Evolutionary conservation across 2,329 filamentous ascomycete genomes (phyloP), one percentile per base, ranked within the genome.

Genomic region (Emmonsiellopsis sp.): DNA sequence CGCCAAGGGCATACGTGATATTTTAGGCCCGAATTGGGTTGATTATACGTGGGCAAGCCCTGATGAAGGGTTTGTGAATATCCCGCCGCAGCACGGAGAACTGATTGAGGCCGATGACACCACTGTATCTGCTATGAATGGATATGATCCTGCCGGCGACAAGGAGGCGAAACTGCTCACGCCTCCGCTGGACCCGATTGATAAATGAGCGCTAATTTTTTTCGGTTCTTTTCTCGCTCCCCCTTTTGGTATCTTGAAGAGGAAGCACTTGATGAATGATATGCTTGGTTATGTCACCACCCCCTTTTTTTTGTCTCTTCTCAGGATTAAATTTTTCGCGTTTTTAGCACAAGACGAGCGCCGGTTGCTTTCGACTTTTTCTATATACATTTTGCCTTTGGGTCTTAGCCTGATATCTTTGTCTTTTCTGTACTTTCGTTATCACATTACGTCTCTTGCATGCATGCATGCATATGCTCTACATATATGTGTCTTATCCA

Each of bases 1-100:
- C 41, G 65, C 68, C 2, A 62, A 63, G 40, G 63, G 67, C 13
- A 70, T 76, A 50, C 66, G 68, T 40, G 62, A 66, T 37, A 64
- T 74, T 8, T 57, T 74, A 4, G 70, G 71, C 2, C 46, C 61
- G 2, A 61, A 72, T 26, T 76, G 73, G 73, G 62, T 72, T 6
- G 71, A 76, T 57, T 75, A 71, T 62, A 66, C 65, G 11, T 76
- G 74, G 74, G 60, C 64, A 1, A 75, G 72, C 48, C 74, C 74
- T 0, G 63, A 60, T 1, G 57, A 67, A 7, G 72, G 65, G 9
- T 76, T 74, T 56, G 63, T 73, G 53, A 75, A 75, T 56, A 57
- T 58, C 0, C 53, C 52, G 38, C 50, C 55, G 16, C 58, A 65
- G 0, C 59, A 62, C 1, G 61, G 63, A 16, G 64, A 70, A 59